A percentile compares a stretch with the other conserved stretches of the same genome.
These are phyloP conservation scores for Chernovozyma aurita DNA, from an alignment of 1,139 yeast genomes.

Conservation along the genomic window DNA sequence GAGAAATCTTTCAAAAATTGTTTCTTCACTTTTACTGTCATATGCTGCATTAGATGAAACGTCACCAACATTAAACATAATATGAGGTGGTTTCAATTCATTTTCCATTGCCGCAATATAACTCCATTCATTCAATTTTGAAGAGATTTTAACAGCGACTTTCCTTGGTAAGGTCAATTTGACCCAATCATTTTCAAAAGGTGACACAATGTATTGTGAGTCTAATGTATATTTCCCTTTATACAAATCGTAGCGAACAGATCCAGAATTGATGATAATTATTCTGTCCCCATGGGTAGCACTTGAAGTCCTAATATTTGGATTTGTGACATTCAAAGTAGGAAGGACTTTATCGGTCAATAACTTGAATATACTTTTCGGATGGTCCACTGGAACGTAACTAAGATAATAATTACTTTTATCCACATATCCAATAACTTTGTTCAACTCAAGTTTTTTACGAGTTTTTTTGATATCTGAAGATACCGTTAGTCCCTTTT, in stretches of 20 bases:
- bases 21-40: not conserved
- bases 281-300: slow-evolving; percentile 40
- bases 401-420: slow-evolving; percentile 57
- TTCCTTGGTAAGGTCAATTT: slow-evolving; percentile 49
- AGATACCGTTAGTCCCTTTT: slow-evolving; percentile 48
- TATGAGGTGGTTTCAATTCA: not conserved
- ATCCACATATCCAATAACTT: slow-evolving; percentile 61
- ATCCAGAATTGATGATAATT: slow-evolving; percentile 79
- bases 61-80: too few species aligned
- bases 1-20: slow-evolving; percentile 1
- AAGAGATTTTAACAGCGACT: slow-evolving; percentile 45
- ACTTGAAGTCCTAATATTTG: slow-evolving; percentile 1
- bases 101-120: slow-evolving; percentile 27
- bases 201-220: slow-evolving; percentile 78
- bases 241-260: slow-evolving; percentile 82
- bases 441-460: slow-evolving; percentile 48
- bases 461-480: slow-evolving; percentile 43
- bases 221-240: slow-evolving; percentile 82
- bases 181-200: slow-evolving; percentile 79
- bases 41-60: too few species aligned
- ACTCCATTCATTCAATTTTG: slow-evolving; percentile 45
- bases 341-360: slow-evolving; percentile 58
- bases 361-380: slow-evolving; percentile 56
- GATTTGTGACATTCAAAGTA: slow-evolving; percentile 30
- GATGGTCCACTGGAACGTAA: slow-evolving; percentile 62